Percentiles rank a stretch among this genome's conserved stretches.
phyloP scores from a whole-genome alignment of 768 basidiomycete species.

The Suillus subluteus region DNA sequence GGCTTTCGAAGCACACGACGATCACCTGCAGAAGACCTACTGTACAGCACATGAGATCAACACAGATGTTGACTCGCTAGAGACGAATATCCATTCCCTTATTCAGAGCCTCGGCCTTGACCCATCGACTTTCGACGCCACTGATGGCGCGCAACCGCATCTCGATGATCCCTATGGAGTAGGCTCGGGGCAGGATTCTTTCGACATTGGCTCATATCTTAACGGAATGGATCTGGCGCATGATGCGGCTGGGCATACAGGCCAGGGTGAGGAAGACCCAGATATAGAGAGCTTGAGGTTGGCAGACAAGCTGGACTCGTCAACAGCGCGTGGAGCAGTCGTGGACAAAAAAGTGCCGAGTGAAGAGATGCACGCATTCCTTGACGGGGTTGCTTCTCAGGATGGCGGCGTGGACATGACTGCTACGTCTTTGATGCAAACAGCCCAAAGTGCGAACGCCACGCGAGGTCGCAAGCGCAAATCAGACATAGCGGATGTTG shows the following conservation, averaged over 20 bases:
- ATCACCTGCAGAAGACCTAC: slow-evolving; percentile 59
- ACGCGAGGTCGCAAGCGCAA: slow-evolving; percentile 42
- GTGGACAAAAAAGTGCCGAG: slow-evolving; percentile 33
- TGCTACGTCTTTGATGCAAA: neutral
- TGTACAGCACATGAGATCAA: slow-evolving; percentile 66
- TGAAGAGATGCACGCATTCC: slow-evolving; percentile 44
- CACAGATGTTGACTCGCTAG: slow-evolving; percentile 71
- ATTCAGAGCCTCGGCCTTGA: slow-evolving; percentile 75
- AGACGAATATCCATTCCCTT: slow-evolving; percentile 68
- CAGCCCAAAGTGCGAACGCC: neutral
- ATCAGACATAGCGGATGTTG: slow-evolving; percentile 35
- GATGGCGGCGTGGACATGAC: slow-evolving; percentile 22
- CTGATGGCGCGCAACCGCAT: neutral
- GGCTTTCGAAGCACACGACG: slow-evolving; percentile 40
- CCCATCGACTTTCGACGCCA: slow-evolving; percentile 34
- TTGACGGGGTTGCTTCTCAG: slow-evolving; percentile 46
- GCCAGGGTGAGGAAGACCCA: slow-evolving; percentile 29
- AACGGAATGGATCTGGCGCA: slow-evolving; percentile 37
- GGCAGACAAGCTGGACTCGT: slow-evolving; percentile 36
- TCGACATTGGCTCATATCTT: slow-evolving; percentile 45
- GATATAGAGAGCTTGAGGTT: slow-evolving; percentile 32
- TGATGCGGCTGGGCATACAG: slow-evolving; percentile 21
- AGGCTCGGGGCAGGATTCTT: slow-evolving; percentile 27
- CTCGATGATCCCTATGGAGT: slow-evolving; percentile 13
- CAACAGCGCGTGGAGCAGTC: slow-evolving; percentile 33